Evolutionary conservation across 2,329 filamentous ascomycete species (phyloP).

Genomic region (Phoma sp.): DNA sequence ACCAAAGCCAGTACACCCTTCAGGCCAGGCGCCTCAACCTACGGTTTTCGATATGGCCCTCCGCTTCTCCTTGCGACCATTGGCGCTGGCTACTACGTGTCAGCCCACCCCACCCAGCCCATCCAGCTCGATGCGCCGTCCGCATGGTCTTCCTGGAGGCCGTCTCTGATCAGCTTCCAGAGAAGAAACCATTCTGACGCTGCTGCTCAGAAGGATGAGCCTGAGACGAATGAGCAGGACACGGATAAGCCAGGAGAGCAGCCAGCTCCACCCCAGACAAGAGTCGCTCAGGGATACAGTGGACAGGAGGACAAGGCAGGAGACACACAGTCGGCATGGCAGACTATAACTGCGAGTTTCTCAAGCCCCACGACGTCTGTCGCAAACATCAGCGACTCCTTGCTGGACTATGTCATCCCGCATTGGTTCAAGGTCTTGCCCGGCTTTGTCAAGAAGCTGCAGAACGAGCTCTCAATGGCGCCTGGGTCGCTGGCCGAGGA

Average conservation of each 20-base stretch:
- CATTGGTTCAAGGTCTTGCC: conserved; percentile 82
- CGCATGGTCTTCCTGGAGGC: conserved; percentile 25
- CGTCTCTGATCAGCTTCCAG: conserved; percentile 13
- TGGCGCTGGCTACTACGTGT: conserved; percentile 30
- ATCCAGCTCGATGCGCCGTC: conserved; percentile 40
- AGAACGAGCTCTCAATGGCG: conserved; percentile 84
- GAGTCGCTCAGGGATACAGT: conserved; percentile 33
- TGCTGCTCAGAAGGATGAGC: conserved; percentile 25
- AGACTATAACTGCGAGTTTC: conserved; percentile 40
- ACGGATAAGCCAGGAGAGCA: conserved; percentile 34
- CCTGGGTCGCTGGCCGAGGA: conserved; percentile 89
- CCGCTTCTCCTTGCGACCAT: conserved; percentile 34
- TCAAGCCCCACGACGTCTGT: conserved; percentile 36
- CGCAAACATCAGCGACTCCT: conserved; percentile 53
- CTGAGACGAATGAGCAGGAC: conserved; percentile 21
- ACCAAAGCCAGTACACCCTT: conserved; percentile 20
- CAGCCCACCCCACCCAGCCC: conserved; percentile 27
- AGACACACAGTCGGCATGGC: conserved; percentile 36
- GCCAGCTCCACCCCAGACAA: conserved; percentile 43
- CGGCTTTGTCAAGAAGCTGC: conserved; percentile 78
- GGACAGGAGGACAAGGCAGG: conserved; percentile 27
- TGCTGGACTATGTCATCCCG: conserved; percentile 77
- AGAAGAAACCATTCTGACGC: conserved; percentile 24
- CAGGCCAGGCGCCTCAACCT: conserved; percentile 18
- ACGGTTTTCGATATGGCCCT: conserved; percentile 38